Base-by-base conservation (phyloP, 768 basidiomycete genomes). In the Galerina sulciceps region DNA sequence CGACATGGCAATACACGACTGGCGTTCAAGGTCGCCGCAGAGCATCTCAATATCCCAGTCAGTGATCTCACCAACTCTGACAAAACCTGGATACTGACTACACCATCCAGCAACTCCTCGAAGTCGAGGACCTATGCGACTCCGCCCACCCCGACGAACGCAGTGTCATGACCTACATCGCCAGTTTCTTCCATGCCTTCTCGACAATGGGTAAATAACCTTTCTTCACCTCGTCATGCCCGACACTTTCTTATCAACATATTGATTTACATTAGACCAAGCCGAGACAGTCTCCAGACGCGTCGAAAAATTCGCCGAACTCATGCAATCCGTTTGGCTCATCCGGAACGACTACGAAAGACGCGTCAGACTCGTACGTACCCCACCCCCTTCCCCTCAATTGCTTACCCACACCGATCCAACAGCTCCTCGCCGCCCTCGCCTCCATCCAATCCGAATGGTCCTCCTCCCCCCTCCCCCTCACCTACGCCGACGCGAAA, bases 131-230 rank as follows among this genome's bases (percentile, higher is more conserved):
- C 79, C 73, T 99, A 31, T 96, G 94, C 64, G 94, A 95, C 68
- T 85, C 88, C 0, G 79, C 79, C n/a, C 85, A 83, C 46, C 96
- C 96, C 0, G 97, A 99, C 71, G 97, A 99, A 75, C 88, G 94
- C 37, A 94, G 91, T 73, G 93, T 98, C 10, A 98, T 98, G 94
- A 98, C 95, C 4, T 99, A 98, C 65, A 90, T 99, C 45, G 97
- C 97, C 35, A 93, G 93, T 66, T 99, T 84, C 75, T 99, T 99
- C 81, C 97, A 99, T 70, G 96, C 96, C 0, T 99, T 99, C 72
- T 96, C 95, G 0, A 89, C 93, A 0, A 96, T 97, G 90, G 94
- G 96, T 96, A 63, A 50, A 85, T 73, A 17, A 40, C 6, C 37
- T 15, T 35, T 43, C 8, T 50, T 10, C 34, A 36, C 36, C 36